Evolutionary conservation across 208 protist genomes (phyloP), one percentile per base, ranked within the genome.

Genomic region (Crithidia acanthocephali): DNA sequence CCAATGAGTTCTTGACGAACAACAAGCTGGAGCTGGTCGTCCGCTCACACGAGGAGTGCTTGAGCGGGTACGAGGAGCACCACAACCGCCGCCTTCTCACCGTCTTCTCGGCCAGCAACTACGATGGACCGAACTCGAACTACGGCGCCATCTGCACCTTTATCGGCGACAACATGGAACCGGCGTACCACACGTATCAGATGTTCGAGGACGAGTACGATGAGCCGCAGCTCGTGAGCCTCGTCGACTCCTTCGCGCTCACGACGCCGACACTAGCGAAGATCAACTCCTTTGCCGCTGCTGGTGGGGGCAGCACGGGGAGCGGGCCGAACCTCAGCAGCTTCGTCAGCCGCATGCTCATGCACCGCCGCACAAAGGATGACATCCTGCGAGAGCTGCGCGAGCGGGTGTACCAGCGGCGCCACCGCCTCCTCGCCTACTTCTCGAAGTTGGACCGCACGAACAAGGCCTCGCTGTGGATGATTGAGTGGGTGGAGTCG

Each of bases 81-180:
- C 93, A 98, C 80, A 84, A 95, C 73, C 95, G 91, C 33, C 84
- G 89, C 48, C 90, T 98, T 35, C 88, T 99, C 68, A 99, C 98
- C 27, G 83, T 99, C 55, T 99, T 99, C 83, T 98, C 93, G n/a
- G 98, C 98, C 13, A 98, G 97, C 64, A 99, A 99, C 80, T 99
- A 99, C 83, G 98, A 98, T 73, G 97, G 97, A 13, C 91, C 94
- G 15, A 89, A 92, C 59, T 90, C 83, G 50, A 95, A 97, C 77
- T 86, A 88, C 63, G 92, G 92, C 66, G 76, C 86, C 48, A 79
- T 85, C 59, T 88, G 83, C 64, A 84, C 84, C 58, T 90, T 96
- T 70, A 86, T 93, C 45, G 85, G 83, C 25, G 85, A 94, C 77
- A 84, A 83, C 72, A 58, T 73, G 27, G 83, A 93, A 47, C 87